phyloP scores from a whole-genome alignment of 2,329 filamentous ascomycete genomes.

The Tolypocladium tundrense region DNA sequence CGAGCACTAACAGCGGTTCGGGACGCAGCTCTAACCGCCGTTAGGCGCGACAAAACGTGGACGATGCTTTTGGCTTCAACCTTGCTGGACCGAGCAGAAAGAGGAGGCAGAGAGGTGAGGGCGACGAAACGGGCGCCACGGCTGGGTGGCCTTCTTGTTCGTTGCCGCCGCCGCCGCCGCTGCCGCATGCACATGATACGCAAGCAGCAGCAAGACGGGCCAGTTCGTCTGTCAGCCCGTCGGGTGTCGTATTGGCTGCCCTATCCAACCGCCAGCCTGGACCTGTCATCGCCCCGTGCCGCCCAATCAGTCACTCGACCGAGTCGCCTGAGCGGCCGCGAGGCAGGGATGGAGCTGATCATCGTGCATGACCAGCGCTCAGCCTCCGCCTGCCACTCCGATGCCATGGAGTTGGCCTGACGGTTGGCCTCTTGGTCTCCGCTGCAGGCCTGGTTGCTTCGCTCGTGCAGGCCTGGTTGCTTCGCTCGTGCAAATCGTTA shows the following conservation, averaged over 20 bases:
- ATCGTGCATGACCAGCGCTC: neutral
- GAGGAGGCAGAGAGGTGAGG: neutral
- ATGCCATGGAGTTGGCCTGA: too few relatives aligned
- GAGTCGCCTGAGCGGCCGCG: conserved; percentile 1
- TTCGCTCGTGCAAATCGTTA: too few relatives aligned
- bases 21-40: neutral
- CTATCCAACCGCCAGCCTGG: neutral
- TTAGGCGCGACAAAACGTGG: neutral
- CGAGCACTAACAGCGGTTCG: neutral
- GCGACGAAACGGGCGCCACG: neutral
- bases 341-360: neutral
- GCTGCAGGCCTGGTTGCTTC: too few relatives aligned
- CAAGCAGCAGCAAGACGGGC: neutral
- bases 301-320: conserved; percentile 6
- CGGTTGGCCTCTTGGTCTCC: too few relatives aligned
- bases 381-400: neutral
- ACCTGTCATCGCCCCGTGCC: neutral
- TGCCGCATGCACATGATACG: neutral
- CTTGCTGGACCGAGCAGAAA: neutral
- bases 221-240: neutral
- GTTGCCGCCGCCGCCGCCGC: neutral
- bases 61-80: neutral
- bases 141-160: neutral
- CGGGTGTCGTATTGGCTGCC: neutral
- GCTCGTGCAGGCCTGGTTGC: too few relatives aligned